These are phyloP conservation scores for Elaeis oleifera DNA, from an alignment of 202 grass and related monocot genomes.

Conservation along the genomic window DNA sequence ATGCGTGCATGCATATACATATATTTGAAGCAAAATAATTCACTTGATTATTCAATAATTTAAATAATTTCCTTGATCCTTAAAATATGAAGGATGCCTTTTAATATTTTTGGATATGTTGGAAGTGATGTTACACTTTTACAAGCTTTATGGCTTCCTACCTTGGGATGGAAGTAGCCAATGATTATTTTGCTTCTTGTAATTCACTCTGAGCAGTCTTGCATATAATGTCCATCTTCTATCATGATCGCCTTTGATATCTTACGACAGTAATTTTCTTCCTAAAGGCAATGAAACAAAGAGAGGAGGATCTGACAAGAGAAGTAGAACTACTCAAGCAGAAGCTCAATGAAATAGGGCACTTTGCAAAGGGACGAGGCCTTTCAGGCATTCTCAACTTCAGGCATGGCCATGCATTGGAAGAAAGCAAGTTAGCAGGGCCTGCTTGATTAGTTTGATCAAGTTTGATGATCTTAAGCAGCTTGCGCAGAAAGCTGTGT, in stretches of 20 bases:
- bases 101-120: too few species aligned
- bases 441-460: neutral
- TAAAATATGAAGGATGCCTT: too few species aligned
- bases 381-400: constrained; percentile 38
- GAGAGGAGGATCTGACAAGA: constrained; percentile 49
- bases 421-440: neutral
- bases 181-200: too few species aligned
- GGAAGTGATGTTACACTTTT: too few species aligned
- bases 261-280: neutral
- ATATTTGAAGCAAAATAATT: too few species aligned
- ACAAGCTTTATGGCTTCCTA: too few species aligned
- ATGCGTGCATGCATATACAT: too few species aligned
- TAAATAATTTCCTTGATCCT: too few species aligned
- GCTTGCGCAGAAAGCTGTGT: too few species aligned
- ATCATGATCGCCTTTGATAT: constrained; percentile 1
- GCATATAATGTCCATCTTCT: constrained; percentile 9
- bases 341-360: constrained; percentile 40
- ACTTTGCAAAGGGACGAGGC: constrained; percentile 32
- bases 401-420: neutral
- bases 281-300: constrained; percentile 40
- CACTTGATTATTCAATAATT: too few species aligned
- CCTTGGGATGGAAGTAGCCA: too few species aligned
- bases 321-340: constrained; percentile 40
- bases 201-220: neutral
- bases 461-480: too few species aligned